Evolutionary conservation across 2,329 filamentous ascomycete species (phyloP).

Genomic region (Aspergillus aculeatus): DNA sequence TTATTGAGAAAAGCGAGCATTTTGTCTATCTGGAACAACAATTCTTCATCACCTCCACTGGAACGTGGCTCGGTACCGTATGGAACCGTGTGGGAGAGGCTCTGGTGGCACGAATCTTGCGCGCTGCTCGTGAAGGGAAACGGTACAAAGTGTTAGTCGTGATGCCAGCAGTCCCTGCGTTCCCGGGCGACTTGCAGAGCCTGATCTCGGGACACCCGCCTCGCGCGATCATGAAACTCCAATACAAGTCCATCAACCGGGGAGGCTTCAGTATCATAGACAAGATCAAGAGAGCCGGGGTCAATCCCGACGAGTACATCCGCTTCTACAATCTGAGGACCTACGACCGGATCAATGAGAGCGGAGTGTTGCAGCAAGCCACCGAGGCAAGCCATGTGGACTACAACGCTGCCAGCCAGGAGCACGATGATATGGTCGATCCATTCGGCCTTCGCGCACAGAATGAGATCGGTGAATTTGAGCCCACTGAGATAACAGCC

Average conservation of each 20-base stretch:
- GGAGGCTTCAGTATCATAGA: conserved; percentile 90
- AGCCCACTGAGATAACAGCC: conserved; percentile 35
- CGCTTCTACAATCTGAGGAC: conserved; percentile 93
- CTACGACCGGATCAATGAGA: conserved; percentile 79
- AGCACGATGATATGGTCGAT: conserved; percentile 48
- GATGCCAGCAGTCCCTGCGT: conserved; percentile 88
- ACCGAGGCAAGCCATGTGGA: conserved; percentile 45
- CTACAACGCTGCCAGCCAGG: conserved; percentile 45
- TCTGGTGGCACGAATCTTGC: conserved; percentile 85
- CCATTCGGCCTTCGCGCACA: conserved; percentile 44
- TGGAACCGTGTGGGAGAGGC: conserved; percentile 87
- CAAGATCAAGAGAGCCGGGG: conserved; percentile 69
- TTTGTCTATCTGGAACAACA: conserved; percentile 98
- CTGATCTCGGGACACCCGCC: conserved; percentile 71
- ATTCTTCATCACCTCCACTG: conserved; percentile 95
- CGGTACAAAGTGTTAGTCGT: conserved; percentile 89
- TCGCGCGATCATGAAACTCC: conserved; percentile 95
- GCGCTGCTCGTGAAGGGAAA: conserved; percentile 74
- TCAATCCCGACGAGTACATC: conserved; percentile 78
- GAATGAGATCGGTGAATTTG: conserved; percentile 33
- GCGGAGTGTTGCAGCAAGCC: conserved; percentile 33
- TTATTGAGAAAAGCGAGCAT: conserved; percentile 84
- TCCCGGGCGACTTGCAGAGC: conserved; percentile 89
- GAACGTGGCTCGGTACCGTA: conserved; percentile 82
- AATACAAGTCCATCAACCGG: conserved; percentile 93